Evolutionary conservation across 768 basidiomycete species (phyloP), one percentile per base, ranked within the genome.

Genomic region (Leucogyrophana mollusca): DNA sequence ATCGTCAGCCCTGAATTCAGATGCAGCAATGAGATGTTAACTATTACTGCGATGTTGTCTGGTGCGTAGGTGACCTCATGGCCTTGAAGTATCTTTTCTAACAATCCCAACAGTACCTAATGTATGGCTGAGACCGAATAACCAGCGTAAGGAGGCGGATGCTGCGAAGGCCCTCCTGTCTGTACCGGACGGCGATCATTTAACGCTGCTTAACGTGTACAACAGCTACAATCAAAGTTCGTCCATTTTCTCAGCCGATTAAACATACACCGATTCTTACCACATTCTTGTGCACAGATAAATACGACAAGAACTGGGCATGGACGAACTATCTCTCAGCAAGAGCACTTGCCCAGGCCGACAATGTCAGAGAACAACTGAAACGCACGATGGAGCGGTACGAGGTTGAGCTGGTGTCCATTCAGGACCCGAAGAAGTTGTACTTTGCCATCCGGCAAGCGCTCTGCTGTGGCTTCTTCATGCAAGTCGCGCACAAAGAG

Each of bases 401-500:
- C 59, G 91, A 94, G 47, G 70, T 95, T 25, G 86, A 87, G 22
- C 62, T 94, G 17, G 65, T 93, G 21, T 83, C 84, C 6, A 73
- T 80, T 2, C 64, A 62, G 21, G 87, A 93, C 54, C 80, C 87
- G 56, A 76, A 73, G 58, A 88, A 85, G 60, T 78, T 87, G 52
- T 87, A 80, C 64, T 52, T 70, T 43, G 85, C 85, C 54, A 84
- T 98, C 46, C 80, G 92, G 21, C 84, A 85, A 66, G 87, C 87
- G 0, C 73, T 98, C 17, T 87, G 90, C 4, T 88, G 86, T 55
- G 96, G 94, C 2, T 99, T 90, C 77, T 99, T 97, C 71, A 97
- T 96, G 95, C 95, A 97, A 62, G 82, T 92, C 10, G 96, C 94
- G 6, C 93, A 96, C 66, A 90, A 90, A 64, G 93, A 94, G 61